A percentile compares a stretch with the other conserved stretches of the same genome.
phyloP scores from a whole-genome alignment of 495 filamentous ascomycete genomes.

The Aspergillus mulundensis region DNA sequence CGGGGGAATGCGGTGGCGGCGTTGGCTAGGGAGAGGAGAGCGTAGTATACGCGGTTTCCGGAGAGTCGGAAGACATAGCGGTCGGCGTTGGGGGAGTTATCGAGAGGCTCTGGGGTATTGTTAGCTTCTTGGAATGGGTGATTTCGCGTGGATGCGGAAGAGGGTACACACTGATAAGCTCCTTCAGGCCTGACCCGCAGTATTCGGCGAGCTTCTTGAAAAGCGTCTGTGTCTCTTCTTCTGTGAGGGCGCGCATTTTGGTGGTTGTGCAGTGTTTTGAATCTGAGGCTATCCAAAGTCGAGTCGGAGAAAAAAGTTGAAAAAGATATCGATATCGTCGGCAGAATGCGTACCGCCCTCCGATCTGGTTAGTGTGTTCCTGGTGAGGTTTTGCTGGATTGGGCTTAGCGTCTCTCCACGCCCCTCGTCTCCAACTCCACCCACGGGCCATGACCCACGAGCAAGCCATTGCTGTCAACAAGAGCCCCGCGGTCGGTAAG shows the following conservation, averaged over 20 bases:
- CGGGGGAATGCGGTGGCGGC: slow-evolving; percentile 80
- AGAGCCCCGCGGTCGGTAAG: too few species aligned
- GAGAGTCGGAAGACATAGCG: slow-evolving; percentile 85
- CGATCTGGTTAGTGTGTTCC: not conserved
- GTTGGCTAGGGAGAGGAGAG: slow-evolving; percentile 81
- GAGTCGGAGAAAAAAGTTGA: slow-evolving; percentile 3
- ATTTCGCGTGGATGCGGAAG: not conserved
- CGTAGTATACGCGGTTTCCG: slow-evolving; percentile 78
- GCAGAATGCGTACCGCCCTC: slow-evolving; percentile 1
- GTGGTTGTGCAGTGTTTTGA: not conserved
- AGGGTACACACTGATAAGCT: slow-evolving; percentile 52
- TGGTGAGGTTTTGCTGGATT: not conserved
- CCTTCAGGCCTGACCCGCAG: slow-evolving; percentile 71
- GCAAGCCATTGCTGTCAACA: not conserved
- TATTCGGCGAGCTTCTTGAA: slow-evolving; percentile 84
- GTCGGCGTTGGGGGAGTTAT: slow-evolving; percentile 50
- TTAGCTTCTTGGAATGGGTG: not conserved
- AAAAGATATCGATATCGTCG: not conserved
- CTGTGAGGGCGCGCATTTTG: slow-evolving; percentile 71
- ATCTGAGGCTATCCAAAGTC: not conserved
- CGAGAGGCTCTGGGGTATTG: slow-evolving; percentile 47
- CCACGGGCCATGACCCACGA: not conserved
- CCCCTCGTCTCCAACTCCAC: not conserved
- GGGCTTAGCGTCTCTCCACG: not conserved
- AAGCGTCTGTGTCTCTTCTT: slow-evolving; percentile 65